Evolutionary conservation across 176 grass and related monocot genomes (phyloP).

Genomic region (Melocanna baccifera): DNA sequence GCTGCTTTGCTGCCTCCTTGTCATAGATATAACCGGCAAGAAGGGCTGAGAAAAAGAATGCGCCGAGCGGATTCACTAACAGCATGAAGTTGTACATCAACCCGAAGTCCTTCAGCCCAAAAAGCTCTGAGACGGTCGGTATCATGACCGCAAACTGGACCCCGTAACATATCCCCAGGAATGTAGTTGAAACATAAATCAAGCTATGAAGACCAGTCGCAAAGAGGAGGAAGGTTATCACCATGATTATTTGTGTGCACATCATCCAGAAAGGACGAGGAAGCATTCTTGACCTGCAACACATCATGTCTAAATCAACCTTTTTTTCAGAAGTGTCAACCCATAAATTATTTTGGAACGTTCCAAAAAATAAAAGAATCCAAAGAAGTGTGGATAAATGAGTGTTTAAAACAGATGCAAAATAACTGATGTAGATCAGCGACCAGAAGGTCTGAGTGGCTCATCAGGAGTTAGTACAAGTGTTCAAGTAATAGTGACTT

Average conservation of each 20-base stretch:
- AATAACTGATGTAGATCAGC: background rate
- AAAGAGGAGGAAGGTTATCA: constrained; percentile 75
- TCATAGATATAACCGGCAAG: constrained; percentile 92
- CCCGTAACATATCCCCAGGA: constrained; percentile 79
- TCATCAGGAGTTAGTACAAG: background rate
- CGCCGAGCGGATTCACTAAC: constrained; percentile 81
- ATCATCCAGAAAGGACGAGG: constrained; percentile 92
- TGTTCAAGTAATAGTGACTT: background rate
- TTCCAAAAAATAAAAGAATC: background rate
- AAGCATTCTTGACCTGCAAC: constrained; percentile 80
- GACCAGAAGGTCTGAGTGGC: background rate
- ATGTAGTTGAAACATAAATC: constrained; percentile 62
- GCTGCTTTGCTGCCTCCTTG: constrained; percentile 65
- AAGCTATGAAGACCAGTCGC: constrained; percentile 60
- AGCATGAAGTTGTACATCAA: constrained; percentile 96
- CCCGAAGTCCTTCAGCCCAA: constrained; percentile 81
- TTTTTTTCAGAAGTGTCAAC: background rate
- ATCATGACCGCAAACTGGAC: constrained; percentile 92
- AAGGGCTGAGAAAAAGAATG: constrained; percentile 79
- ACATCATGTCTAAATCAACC: background rate
- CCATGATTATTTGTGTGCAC: constrained; percentile 88
- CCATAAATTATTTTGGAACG: background rate
- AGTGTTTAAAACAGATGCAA: background rate
- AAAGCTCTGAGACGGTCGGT: constrained; percentile 81
- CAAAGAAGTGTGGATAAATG: background rate